These are phyloP conservation scores for Xylaria sp. DNA, from an alignment of 2,329 filamentous ascomycete species.

Conservation along the genomic window DNA sequence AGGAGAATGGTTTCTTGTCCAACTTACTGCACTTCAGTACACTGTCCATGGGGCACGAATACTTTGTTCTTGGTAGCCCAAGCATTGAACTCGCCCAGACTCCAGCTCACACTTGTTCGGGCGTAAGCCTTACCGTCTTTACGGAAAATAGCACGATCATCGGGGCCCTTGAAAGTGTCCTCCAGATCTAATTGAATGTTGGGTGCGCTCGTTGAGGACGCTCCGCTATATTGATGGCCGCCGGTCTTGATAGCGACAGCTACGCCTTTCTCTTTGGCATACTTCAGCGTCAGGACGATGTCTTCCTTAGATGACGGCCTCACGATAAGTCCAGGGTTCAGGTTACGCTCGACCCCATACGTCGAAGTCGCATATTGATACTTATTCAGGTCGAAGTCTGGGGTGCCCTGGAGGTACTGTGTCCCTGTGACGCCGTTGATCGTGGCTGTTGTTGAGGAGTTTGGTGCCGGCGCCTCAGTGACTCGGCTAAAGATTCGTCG, in stretches of 20 bases:
- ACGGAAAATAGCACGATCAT: slow-evolving; percentile 43
- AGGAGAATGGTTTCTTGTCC: neutral
- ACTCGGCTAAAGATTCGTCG: neutral
- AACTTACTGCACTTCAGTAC: slow-evolving; percentile 47
- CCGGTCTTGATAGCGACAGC: slow-evolving; percentile 53
- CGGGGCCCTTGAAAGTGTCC: slow-evolving; percentile 44
- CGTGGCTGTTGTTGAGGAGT: slow-evolving; percentile 28
- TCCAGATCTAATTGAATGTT: slow-evolving; percentile 55
- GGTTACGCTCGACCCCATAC: slow-evolving; percentile 48
- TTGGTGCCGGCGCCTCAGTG: neutral
- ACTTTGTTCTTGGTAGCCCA: slow-evolving; percentile 48
- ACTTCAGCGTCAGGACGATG: slow-evolving; percentile 47
- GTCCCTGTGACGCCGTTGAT: slow-evolving; percentile 35
- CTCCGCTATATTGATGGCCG: slow-evolving; percentile 57
- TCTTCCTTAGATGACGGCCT: slow-evolving; percentile 51
- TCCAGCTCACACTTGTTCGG: slow-evolving; percentile 49
- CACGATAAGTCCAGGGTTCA: slow-evolving; percentile 52
- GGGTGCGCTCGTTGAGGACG: slow-evolving; percentile 50
- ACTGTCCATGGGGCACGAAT: slow-evolving; percentile 55
- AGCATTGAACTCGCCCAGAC: slow-evolving; percentile 49
- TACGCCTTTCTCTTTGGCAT: slow-evolving; percentile 47
- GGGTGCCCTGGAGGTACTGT: slow-evolving; percentile 33
- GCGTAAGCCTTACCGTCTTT: slow-evolving; percentile 45
- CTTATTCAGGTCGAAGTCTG: slow-evolving; percentile 38
- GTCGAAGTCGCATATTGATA: slow-evolving; percentile 53